Evolutionary conservation across 163 green algal genomes (phyloP).

Genomic region (Chlamydomonas reinhardtii): DNA sequence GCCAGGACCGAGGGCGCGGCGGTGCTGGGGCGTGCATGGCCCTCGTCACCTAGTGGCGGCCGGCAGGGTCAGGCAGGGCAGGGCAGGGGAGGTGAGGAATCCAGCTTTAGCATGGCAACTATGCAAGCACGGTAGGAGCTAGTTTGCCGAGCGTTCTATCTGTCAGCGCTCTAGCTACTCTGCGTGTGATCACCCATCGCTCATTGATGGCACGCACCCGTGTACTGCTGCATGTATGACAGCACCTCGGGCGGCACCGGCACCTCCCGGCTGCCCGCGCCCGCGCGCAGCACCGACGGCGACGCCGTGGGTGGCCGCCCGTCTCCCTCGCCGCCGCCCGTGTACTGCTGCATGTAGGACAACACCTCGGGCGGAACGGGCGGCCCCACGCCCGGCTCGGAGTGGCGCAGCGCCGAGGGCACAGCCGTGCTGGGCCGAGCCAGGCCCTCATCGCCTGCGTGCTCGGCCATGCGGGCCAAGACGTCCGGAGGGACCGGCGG

Average conservation of each 20-base stretch:
- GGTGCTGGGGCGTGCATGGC: slow-evolving; percentile 35
- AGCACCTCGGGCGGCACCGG: slow-evolving; percentile 20
- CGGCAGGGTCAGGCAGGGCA: too few relatives aligned
- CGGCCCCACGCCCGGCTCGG: slow-evolving; percentile 3
- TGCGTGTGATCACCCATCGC: too few relatives aligned
- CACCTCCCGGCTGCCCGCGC: neutral
- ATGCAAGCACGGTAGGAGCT: too few relatives aligned
- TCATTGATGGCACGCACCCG: neutral
- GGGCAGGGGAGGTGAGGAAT: too few relatives aligned
- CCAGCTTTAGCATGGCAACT: too few relatives aligned
- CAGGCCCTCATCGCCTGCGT: slow-evolving; percentile 42
- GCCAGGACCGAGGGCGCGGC: slow-evolving; percentile 34
- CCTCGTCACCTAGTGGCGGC: slow-evolving; percentile 29
- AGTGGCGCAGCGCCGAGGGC: slow-evolving; percentile 28
- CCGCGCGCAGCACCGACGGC: neutral
- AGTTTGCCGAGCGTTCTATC: too few relatives aligned
- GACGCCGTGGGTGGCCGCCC: neutral
- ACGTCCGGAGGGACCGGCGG: slow-evolving; percentile 35
- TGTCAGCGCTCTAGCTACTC: too few relatives aligned
- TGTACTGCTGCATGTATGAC: slow-evolving; percentile 12
- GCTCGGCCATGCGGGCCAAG: slow-evolving; percentile 23
- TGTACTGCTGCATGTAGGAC: slow-evolving; percentile 51
- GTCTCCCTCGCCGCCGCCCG: slow-evolving; percentile 11
- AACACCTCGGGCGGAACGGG: slow-evolving; percentile 41
- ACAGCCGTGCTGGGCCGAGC: slow-evolving; percentile 42